Base-by-base conservation (phyloP, 2,329 filamentous ascomycete genomes). In the Colletotrichum cuscutae region DNA sequence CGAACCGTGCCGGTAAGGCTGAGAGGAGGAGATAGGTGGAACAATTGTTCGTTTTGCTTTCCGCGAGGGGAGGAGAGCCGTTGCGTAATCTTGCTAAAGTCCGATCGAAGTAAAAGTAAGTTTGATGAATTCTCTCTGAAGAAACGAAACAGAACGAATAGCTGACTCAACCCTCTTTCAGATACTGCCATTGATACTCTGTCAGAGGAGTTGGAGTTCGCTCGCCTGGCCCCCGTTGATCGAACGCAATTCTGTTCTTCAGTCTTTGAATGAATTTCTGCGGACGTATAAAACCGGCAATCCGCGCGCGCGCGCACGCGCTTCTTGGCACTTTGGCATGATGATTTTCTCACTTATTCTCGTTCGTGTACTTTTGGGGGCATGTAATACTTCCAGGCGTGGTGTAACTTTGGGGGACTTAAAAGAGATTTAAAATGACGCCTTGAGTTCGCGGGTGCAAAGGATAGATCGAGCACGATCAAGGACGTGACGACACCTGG, bases 401-500 rank as follows among this genome's bases (percentile, higher is more conserved):
- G 57, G n/a, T 49, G 52, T 46, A 54, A 67, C 63, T 67, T 61
- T 61, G 32, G 24, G 60, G 19, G 49, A 28, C 5, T 22, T 15
- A 19, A 28, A n/a, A 4, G n/a, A 37, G 59, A 49, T n/a, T 8
- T 7, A 68, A 58, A 54, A 66, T 73, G 71, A 73, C 68, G 67
- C n/a, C 35, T 73, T 42, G 71, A 46, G 71, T 70, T 72, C 66
- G 68, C 71, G 68, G 71, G 63, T 65, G 71, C 71, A 73, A 54
- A 53, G 71, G 71, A 70, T 52, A 19, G 71, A 72, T 73, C 71
- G 71, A 73, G 71, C 71, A 73, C 71, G 71, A 73, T 73, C 71
- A 73, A 61, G 71, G 32, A 73, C 71, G 71, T 73, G 71, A 72
- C 71, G 71, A 73, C 73, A 72, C 71, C 71, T 72, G 71, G 71